Percentiles rank a stretch among this genome's conserved stretches.
phyloP scores from a whole-genome alignment of 129 eudicot genomes.

The Calendula officinalis region DNA sequence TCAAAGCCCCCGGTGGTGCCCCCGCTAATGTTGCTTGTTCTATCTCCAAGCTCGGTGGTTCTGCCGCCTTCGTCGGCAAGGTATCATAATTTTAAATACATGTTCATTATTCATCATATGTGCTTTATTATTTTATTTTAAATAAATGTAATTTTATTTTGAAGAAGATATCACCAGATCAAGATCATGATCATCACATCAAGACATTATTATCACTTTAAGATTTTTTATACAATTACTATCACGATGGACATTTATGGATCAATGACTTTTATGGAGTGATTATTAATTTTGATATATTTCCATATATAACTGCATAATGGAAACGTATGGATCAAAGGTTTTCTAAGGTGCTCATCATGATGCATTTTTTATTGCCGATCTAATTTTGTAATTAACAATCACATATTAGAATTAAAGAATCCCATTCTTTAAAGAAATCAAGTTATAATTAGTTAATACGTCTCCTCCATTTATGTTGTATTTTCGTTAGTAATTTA shows the following conservation, averaged over 20 bases:
- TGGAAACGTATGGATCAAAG: constrained; percentile 11
- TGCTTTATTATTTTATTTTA: not conserved
- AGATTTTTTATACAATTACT: not conserved
- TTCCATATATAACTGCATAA: not conserved
- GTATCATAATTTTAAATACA: constrained; percentile 12
- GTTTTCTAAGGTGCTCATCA: not conserved
- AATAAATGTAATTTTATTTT: not conserved
- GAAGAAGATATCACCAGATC: not conserved
- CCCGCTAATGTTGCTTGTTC: constrained; percentile 86
- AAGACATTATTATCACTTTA: not conserved
- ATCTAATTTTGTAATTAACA: not conserved
- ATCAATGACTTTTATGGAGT: not conserved
- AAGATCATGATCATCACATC: too few species aligned
- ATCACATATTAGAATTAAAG: too few species aligned
- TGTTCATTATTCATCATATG: not conserved
- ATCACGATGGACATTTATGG: not conserved
- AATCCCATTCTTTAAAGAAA: too few species aligned
- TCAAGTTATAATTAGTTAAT: too few species aligned
- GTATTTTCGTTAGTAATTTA: not conserved
- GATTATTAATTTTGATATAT: not conserved
- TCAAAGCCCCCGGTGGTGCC: constrained; percentile 90
- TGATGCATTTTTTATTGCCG: not conserved
- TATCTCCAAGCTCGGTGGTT: constrained; percentile 62
- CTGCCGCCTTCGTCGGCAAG: constrained; percentile 74
- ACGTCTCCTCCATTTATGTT: not conserved